Evolutionary conservation across 257 asterid species (phyloP), one percentile per base, ranked within the genome.

Genomic region (Jacaranda copaia): DNA sequence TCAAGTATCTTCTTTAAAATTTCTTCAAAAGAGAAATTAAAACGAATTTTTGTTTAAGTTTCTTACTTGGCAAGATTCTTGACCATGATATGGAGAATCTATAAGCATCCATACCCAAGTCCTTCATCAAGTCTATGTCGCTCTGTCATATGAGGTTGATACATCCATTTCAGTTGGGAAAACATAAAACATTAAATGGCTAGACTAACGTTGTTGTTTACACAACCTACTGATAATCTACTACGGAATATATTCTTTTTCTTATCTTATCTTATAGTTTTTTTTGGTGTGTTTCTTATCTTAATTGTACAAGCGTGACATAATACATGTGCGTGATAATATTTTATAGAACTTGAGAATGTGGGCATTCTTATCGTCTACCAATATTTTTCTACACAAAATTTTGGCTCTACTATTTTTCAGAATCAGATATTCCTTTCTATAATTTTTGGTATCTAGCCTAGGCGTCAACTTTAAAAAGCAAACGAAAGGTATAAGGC

Each of bases 1-100:
- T 2, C 53, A 48, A 48, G 53, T 8, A 12, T 48, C 53, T 48
- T 32, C 19, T 20, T 12, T 13, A 6, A 35, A 11, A 32, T 1
- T 32, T 14, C 10, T 40, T 20, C 1, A 3, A 61, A 16, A 0
- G 16, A 19, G 12, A 20, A 25, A 72, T 38, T 1, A 19, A 36
- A 55, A 19, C 1, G 13, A 42, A 56, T 45, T 32, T 6, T 59
- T 64, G 42, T 38, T 40, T 6, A 46, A 35, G 40, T 72, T 25
- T 25, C 88, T 82, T 90, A 93, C 98, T 84, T 56, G 98, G 93
- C 70, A 86, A 87, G 53, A 93, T 92, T 84, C 98, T 87, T 66
- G 98, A 84, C 98, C 97, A 93, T 45, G 98, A 90, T 46, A 93
- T 90, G 74, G 97, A 93, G 80, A 93, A 93, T 83, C 98, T 86